A percentile compares a stretch with the other conserved stretches of the same genome.
Conservation (phyloP, 345 rosid genomes). For the Abelmoschus esculentus region DNA sequence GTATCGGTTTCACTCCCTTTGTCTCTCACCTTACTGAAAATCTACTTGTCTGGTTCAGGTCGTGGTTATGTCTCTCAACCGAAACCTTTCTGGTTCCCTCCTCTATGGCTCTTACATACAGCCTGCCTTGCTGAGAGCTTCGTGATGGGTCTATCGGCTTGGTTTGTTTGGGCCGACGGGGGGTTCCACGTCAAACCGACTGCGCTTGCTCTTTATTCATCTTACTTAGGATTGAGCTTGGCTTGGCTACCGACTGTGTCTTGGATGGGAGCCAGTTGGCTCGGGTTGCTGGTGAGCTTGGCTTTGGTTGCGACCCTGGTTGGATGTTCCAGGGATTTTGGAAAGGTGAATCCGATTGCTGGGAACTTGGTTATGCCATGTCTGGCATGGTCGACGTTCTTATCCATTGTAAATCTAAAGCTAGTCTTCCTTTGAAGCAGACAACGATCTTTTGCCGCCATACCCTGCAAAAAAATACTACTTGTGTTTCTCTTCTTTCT, state of each 20-base stretch:
- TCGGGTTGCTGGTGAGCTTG: conserved; percentile 38
- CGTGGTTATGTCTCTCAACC: conserved; percentile 16
- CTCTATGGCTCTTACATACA: conserved; percentile 54
- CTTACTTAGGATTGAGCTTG: conserved; percentile 43
- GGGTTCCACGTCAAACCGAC: conserved; percentile 59
- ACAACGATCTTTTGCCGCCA: too few species aligned
- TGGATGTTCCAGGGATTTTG: conserved; percentile 51
- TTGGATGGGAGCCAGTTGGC: conserved; percentile 33
- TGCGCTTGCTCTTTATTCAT: conserved; percentile 46
- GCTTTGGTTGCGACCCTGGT: conserved; percentile 39
- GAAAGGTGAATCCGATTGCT: conserved; percentile 53
- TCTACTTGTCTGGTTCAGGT: conserved; percentile 43
- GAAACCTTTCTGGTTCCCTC: conserved; percentile 50
- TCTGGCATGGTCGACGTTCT: conserved; percentile 64
- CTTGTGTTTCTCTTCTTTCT: too few species aligned
- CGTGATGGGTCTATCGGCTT: conserved; percentile 73
- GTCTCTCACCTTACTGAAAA: conserved; percentile 39
- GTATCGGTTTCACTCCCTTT: conserved; percentile 58
- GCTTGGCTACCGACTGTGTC: conserved; percentile 54
- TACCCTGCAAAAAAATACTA: not conserved
- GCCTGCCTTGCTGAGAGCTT: conserved; percentile 38
- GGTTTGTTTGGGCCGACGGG: conserved; percentile 92
- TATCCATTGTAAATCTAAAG: conserved; percentile 54
- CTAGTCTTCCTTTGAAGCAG: conserved; percentile 29
- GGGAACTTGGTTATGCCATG: conserved; percentile 66